Percentiles rank a stretch among this genome's conserved stretches.
Conservation (phyloP, 345 rosid genomes). For the Boechera divaricarpa region DNA sequence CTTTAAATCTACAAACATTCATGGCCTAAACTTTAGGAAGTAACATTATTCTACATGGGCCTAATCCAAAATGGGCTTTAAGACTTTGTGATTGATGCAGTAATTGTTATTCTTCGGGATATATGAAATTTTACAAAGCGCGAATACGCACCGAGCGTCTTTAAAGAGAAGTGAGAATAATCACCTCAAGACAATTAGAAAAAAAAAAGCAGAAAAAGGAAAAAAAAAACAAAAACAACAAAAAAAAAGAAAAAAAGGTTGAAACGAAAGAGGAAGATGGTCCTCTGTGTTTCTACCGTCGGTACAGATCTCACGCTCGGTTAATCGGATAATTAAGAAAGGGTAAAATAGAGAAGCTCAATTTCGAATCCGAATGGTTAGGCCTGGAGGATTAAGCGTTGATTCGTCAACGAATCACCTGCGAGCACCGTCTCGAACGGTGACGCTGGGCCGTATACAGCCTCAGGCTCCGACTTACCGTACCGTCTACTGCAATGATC, state of each 20-base stretch:
- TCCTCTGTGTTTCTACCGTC: conserved; percentile 42
- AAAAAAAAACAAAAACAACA: background rate
- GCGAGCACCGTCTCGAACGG: conserved; percentile 62
- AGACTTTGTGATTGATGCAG: too few species aligned
- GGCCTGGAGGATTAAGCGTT: conserved; percentile 54
- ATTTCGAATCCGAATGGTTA: conserved; percentile 24
- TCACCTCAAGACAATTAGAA: too few species aligned
- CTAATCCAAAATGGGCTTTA: too few species aligned
- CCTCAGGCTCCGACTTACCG: conserved; percentile 95
- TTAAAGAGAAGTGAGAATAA: too few species aligned
- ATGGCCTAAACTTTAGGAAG: too few species aligned
- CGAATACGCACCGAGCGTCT: too few species aligned
- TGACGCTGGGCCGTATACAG: conserved; percentile 88
- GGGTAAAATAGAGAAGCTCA: conserved; percentile 7
- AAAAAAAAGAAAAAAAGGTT: background rate
- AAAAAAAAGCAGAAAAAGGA: too few species aligned
- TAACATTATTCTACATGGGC: too few species aligned
- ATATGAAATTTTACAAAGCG: too few species aligned
- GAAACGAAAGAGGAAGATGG: conserved; percentile 43
- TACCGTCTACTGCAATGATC: conserved; percentile 91
- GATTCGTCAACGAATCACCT: conserved; percentile 52
- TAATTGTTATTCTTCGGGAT: too few species aligned
- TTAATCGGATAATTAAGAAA: conserved; percentile 2
- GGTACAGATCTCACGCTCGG: conserved; percentile 38
- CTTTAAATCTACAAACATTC: too few species aligned